Evolutionary conservation across 192 early-diverging fungal genomes (phyloP).

Genomic region (Funneliformis mosseae): DNA sequence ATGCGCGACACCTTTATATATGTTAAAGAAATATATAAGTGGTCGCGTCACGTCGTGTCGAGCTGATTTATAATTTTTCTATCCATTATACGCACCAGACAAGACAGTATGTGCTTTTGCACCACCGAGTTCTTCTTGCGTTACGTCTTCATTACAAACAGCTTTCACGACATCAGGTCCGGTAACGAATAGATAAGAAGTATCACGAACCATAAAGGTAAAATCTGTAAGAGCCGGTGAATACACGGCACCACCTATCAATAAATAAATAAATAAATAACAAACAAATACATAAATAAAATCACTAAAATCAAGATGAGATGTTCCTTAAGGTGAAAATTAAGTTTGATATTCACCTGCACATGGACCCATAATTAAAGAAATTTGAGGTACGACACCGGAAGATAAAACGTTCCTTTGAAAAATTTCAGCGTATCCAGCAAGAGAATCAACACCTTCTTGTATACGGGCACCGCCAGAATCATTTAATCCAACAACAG

Average conservation of each 20-base stretch:
- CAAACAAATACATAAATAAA: too few relatives aligned
- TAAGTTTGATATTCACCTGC: constrained; percentile 56
- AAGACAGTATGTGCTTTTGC: constrained; percentile 86
- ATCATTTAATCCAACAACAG: constrained; percentile 94
- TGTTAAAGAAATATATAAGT: neutral
- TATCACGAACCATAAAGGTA: constrained; percentile 95
- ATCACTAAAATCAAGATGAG: too few relatives aligned
- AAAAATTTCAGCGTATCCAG: constrained; percentile 97
- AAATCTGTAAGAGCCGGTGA: constrained; percentile 97
- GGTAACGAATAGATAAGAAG: constrained; percentile 95
- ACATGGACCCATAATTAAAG: constrained; percentile 97
- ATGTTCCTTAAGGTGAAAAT: neutral
- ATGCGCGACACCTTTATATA: constrained; percentile 70
- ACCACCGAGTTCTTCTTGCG: constrained; percentile 94
- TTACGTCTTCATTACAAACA: constrained; percentile 92
- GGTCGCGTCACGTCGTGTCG: neutral
- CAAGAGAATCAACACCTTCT: constrained; percentile 95
- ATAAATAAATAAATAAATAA: constrained; percentile 1
- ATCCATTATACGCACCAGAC: constrained; percentile 57
- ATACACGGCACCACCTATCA: constrained; percentile 88
- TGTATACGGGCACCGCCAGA: constrained; percentile 98
- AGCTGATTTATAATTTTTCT: too few relatives aligned
- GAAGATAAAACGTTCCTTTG: constrained; percentile 87
- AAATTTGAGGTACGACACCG: constrained; percentile 94
- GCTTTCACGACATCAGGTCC: constrained; percentile 97